A percentile compares a stretch with the other conserved stretches of the same genome.
phyloP scores from a whole-genome alignment of 148 eudicot species.

The Chenopodium formosanum region DNA sequence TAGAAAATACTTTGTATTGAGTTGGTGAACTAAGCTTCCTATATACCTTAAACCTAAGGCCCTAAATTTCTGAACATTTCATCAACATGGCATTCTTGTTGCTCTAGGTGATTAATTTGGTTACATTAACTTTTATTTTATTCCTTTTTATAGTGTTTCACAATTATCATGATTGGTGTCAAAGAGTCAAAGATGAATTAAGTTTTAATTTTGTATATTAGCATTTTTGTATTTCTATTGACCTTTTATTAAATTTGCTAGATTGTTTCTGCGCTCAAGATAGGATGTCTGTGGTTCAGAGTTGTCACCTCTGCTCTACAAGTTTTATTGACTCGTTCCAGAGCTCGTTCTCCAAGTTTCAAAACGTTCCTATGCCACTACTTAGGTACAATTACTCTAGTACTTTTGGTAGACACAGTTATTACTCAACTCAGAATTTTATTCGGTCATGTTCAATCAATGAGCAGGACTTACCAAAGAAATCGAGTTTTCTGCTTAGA shows the following conservation, averaged over 20 bases:
- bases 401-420: constrained; percentile 32
- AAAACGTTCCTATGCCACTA: constrained; percentile 38
- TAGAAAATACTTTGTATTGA: too few relatives aligned
- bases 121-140: too few relatives aligned
- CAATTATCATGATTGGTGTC: too few relatives aligned
- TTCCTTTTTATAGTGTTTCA: too few relatives aligned
- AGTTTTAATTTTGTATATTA: too few relatives aligned
- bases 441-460: constrained; percentile 26
- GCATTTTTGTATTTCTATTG: background rate
- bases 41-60: too few relatives aligned
- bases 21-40: too few relatives aligned
- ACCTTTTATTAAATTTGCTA: constrained; percentile 8
- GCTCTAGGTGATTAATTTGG: too few relatives aligned
- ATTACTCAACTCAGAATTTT: constrained; percentile 17
- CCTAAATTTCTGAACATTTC: too few relatives aligned
- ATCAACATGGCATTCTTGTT: too few relatives aligned
- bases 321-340: constrained; percentile 54
- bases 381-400: constrained; percentile 50
- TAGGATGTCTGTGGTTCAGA: constrained; percentile 45
- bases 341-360: constrained; percentile 54
- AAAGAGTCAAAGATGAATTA: too few relatives aligned
- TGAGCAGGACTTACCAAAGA: constrained; percentile 27
- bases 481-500: constrained; percentile 30
- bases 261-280: constrained; percentile 12
- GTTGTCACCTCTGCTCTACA: constrained; percentile 54